phyloP scores from a whole-genome alignment of 1,284 basidiomycete genomes.

The Microbotryum violaceum region DNA sequence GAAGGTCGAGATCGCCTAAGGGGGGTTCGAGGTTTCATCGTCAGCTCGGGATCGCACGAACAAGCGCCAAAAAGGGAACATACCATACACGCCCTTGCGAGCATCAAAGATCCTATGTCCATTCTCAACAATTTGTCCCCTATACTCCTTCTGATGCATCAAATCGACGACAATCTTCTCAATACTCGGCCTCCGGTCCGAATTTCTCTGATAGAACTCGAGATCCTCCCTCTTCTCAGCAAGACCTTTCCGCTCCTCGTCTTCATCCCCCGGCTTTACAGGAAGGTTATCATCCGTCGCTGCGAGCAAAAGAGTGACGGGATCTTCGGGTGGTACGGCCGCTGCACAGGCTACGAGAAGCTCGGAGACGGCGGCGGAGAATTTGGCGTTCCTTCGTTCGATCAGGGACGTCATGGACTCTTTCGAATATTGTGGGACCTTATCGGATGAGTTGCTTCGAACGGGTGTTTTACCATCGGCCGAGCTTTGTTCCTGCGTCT shows the following conservation, averaged over 20 bases:
- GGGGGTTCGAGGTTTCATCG: not conserved
- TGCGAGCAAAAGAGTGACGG: slow-evolving; percentile 55
- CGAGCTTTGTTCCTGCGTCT: no score
- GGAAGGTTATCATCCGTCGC: slow-evolving; percentile 65
- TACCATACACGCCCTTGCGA: slow-evolving; percentile 52
- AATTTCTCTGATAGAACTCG: slow-evolving; percentile 37
- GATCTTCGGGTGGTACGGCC: slow-evolving; percentile 48
- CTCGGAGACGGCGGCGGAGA: slow-evolving; percentile 64
- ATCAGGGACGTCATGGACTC: slow-evolving; percentile 53
- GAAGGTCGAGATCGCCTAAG: slow-evolving; percentile 50
- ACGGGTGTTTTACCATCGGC: not conserved
- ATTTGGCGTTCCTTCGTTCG: slow-evolving; percentile 61
- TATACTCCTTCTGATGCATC: slow-evolving; percentile 55
- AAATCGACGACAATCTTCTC: slow-evolving; percentile 55
- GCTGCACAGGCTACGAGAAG: slow-evolving; percentile 53
- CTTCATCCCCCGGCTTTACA: slow-evolving; percentile 43
- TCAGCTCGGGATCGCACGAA: not conserved
- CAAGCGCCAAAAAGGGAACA: slow-evolving; percentile 9
- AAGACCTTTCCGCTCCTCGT: slow-evolving; percentile 18
- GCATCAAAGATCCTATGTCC: slow-evolving; percentile 49
- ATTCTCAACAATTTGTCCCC: slow-evolving; percentile 57
- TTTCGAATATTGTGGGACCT: slow-evolving; percentile 26
- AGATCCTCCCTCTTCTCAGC: slow-evolving; percentile 28
- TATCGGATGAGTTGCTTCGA: slow-evolving; percentile 1
- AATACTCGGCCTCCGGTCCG: slow-evolving; percentile 54